These are phyloP conservation scores for Thuja plicata DNA, from an alignment of 83 land plant genomes.

Conservation along the genomic window DNA sequence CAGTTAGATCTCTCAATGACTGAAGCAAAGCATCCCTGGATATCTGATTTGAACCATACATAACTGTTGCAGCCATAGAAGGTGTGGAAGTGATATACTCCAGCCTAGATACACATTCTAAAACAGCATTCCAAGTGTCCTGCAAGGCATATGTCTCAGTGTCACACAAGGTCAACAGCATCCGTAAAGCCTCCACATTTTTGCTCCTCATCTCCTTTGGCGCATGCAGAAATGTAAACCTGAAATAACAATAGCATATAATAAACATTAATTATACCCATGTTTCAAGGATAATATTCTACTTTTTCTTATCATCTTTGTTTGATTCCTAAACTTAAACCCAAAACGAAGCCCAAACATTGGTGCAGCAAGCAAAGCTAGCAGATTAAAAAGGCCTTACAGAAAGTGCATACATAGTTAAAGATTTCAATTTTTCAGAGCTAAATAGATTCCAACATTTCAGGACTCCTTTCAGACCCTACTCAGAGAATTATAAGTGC, in stretches of 20 bases:
- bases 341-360: background rate
- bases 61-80: constrained; percentile 63
- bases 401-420: background rate
- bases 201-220: constrained; percentile 93
- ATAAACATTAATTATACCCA: background rate
- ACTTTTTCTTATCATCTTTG: background rate
- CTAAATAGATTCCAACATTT: too few species aligned
- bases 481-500: too few species aligned
- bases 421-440: too few species aligned
- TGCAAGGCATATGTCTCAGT: constrained; percentile 71
- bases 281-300: background rate
- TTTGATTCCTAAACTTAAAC: background rate
- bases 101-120: constrained; percentile 93
- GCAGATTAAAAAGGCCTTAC: background rate
- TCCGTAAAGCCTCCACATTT: constrained; percentile 94
- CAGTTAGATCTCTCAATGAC: constrained; percentile 79
- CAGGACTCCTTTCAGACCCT: too few species aligned
- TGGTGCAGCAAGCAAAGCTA: background rate
- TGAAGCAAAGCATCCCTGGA: constrained; percentile 86
- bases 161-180: constrained; percentile 70
- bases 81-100: constrained; percentile 84
- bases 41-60: constrained; percentile 90
- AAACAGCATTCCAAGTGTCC: constrained; percentile 94
- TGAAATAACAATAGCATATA: constrained; percentile 23
- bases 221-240: constrained; percentile 92